Conservation (phyloP, 1,284 basidiomycete genomes). For the Coniophora puteana region DNA sequence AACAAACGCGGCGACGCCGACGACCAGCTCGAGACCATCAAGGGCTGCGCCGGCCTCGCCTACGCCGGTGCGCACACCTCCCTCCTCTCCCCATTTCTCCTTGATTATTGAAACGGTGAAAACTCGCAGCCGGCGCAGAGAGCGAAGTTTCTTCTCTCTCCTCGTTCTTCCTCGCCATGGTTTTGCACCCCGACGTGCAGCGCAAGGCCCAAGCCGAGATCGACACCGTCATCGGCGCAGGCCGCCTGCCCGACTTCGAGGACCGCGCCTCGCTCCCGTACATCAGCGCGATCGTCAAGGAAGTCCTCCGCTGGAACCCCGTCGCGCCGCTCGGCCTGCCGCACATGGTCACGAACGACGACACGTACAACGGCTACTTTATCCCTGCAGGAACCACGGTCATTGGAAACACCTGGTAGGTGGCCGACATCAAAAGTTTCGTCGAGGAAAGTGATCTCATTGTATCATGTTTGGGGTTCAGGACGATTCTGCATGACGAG, state of each 20-base stretch:
- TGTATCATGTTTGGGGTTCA: constrained; percentile 14
- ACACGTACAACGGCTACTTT: constrained; percentile 34
- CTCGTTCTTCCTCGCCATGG: constrained; percentile 46
- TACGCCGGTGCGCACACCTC: constrained; percentile 23
- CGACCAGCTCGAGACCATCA: constrained; percentile 24
- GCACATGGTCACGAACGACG: constrained; percentile 39
- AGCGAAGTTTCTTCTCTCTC: constrained; percentile 38
- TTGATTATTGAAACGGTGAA: not conserved
- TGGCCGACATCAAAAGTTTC: constrained; percentile 10
- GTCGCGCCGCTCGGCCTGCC: constrained; percentile 48
- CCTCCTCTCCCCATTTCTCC: not conserved
- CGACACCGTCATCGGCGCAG: constrained; percentile 36
- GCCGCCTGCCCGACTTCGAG: constrained; percentile 41
- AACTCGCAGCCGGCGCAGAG: constrained; percentile 23
- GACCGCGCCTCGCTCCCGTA: constrained; percentile 42
- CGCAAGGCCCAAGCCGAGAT: constrained; percentile 43
- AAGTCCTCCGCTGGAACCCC: constrained; percentile 51
- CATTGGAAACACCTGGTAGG: constrained; percentile 37
- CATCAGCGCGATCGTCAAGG: constrained; percentile 42
- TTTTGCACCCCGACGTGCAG: constrained; percentile 43
- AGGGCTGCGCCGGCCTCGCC: constrained; percentile 27
- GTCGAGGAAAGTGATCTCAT: not conserved
- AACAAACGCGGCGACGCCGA: constrained; percentile 2
- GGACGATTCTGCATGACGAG: constrained; percentile 47
- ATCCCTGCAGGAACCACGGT: constrained; percentile 38